A percentile compares a stretch with the other conserved stretches of the same genome.
phyloP scores from a whole-genome alignment of 1,284 basidiomycete species.

The Quambalaria eucalypti region DNA sequence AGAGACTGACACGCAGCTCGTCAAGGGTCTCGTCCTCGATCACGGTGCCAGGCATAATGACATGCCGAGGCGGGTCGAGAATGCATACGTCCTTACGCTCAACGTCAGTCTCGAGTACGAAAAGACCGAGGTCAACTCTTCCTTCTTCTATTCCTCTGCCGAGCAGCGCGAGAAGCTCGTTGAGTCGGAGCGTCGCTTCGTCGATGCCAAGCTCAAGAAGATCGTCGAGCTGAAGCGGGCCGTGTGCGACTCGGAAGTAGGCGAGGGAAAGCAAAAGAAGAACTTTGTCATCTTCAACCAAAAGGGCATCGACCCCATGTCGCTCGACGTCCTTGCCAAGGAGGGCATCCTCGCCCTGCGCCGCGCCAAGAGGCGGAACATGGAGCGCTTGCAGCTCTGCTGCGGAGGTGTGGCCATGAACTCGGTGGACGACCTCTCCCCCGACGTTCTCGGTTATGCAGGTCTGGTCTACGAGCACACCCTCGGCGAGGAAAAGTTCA shows the following conservation, averaged over 20 bases:
- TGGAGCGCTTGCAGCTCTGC: conserved; percentile 55
- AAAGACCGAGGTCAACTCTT: conserved; percentile 99
- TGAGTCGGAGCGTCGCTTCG: conserved; percentile 87
- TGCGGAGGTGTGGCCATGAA: conserved; percentile 95
- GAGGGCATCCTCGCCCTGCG: conserved; percentile 90
- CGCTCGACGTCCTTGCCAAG: conserved; percentile 90
- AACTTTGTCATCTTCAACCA: conserved; percentile 96
- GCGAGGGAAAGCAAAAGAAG: conserved; percentile 53
- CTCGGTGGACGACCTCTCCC: conserved; percentile 89
- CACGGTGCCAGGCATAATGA: conserved; percentile 96
- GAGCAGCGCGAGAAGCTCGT: conserved; percentile 98
- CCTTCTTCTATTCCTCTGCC: conserved; percentile 98
- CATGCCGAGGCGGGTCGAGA: conserved; percentile 97
- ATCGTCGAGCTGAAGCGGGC: conserved; percentile 93
- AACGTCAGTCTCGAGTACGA: conserved; percentile 99
- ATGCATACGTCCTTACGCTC: conserved; percentile 87
- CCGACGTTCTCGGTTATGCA: conserved; percentile 87
- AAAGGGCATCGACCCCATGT: conserved; percentile 98
- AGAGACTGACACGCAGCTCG: conserved; percentile 92
- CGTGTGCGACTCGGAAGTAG: conserved; percentile 60
- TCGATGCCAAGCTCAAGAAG: conserved; percentile 90
- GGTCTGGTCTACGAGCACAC: conserved; percentile 99
- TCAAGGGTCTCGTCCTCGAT: conserved; percentile 83
- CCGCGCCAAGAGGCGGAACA: conserved; percentile 76
- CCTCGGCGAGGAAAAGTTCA: conserved; percentile 96